A percentile compares a stretch with the other conserved stretches of the same genome.
Conservation (phyloP, 305 asterid species). For the Solanum aculeatissimum region DNA sequence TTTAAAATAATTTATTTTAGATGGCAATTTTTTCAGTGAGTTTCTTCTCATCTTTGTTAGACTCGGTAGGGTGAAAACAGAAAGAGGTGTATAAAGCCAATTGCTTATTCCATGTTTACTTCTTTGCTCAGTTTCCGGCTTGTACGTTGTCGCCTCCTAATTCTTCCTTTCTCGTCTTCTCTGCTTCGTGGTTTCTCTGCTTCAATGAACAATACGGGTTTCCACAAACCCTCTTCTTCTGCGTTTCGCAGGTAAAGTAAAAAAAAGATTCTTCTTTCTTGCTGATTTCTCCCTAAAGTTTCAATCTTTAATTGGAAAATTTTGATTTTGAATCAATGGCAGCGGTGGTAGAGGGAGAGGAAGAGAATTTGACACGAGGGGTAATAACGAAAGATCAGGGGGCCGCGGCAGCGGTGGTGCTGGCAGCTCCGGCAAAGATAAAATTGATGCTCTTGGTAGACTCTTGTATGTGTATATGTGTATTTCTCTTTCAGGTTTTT, state of each 20-base stretch:
- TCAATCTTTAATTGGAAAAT: background rate
- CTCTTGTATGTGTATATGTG: constrained; percentile 37
- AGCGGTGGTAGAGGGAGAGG: constrained; percentile 37
- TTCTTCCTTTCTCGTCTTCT: constrained; percentile 4
- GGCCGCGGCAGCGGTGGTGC: constrained; percentile 24
- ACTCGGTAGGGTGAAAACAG: too few relatives aligned
- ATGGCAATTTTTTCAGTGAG: too few relatives aligned
- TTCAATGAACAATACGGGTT: constrained; percentile 21
- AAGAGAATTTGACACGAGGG: constrained; percentile 30
- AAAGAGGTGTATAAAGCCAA: background rate
- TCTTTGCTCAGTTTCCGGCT: background rate
- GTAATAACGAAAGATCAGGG: constrained; percentile 7
- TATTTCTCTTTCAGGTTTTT: background rate
- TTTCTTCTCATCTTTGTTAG: too few relatives aligned
- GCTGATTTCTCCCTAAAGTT: background rate
- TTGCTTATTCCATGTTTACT: background rate
- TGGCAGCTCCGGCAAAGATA: constrained; percentile 32
- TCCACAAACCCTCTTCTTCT: constrained; percentile 10
- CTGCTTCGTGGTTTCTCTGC: constrained; percentile 5
- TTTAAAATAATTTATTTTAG: too few relatives aligned
- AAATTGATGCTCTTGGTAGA: constrained; percentile 84
- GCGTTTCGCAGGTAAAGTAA: constrained; percentile 23
- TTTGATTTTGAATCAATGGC: background rate
- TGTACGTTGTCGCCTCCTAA: background rate
- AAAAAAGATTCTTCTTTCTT: background rate